A percentile compares a stretch with the other conserved stretches of the same genome.
Evolutionary conservation across 768 basidiomycete species (phyloP).

Genomic region (Trametes meyenii): DNA sequence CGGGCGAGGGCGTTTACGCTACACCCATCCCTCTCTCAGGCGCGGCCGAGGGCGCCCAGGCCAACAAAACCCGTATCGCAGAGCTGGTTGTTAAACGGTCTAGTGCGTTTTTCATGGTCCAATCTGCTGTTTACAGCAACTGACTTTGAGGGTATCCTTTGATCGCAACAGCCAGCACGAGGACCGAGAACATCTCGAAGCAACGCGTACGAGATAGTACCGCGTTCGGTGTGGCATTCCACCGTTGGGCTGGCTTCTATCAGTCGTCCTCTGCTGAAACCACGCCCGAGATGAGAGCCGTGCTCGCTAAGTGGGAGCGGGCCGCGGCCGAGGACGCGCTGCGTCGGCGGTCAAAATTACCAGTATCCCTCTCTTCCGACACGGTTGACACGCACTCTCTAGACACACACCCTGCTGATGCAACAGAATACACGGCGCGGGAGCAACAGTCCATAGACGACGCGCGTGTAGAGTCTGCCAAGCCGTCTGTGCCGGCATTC

Average conservation of each 20-base stretch:
- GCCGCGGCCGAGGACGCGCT: neutral
- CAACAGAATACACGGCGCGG: neutral
- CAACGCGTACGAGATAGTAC: neutral
- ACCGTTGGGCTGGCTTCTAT: conserved; percentile 27
- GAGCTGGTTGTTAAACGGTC: conserved; percentile 23
- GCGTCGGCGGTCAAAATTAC: neutral
- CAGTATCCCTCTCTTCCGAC: neutral
- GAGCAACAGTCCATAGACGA: neutral
- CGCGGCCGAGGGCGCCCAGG: neutral
- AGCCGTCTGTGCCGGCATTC: neutral
- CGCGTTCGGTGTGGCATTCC: conserved; percentile 16
- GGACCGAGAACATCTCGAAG: neutral
- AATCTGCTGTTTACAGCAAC: neutral
- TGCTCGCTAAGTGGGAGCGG: neutral
- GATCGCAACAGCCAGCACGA: neutral
- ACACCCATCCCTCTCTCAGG: neutral
- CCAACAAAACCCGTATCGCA: conserved; percentile 5
- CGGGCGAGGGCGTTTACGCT: neutral
- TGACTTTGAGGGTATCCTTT: neutral
- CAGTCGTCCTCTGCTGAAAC: neutral
- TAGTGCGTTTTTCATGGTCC: conserved; percentile 11
- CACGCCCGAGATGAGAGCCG: neutral
- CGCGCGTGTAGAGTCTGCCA: neutral
- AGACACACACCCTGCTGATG: neutral
- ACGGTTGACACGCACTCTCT: neutral